These are phyloP conservation scores for Fusarium fracticaudum DNA, from an alignment of 2,329 filamentous ascomycete species.

Conservation along the genomic window DNA sequence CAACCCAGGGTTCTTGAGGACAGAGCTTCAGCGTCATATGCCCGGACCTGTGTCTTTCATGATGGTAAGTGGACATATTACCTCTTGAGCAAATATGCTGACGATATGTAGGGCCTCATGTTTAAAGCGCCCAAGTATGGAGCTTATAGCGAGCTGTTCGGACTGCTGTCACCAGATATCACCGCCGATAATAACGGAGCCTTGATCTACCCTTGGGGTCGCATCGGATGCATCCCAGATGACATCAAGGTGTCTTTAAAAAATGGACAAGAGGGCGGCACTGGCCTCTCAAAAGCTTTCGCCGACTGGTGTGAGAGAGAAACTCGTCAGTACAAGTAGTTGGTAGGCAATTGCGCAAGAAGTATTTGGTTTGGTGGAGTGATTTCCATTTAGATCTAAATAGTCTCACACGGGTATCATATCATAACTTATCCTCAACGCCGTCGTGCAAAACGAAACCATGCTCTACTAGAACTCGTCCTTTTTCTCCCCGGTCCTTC, in stretches of 20 bases:
- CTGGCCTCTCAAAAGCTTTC: slow-evolving; percentile 13
- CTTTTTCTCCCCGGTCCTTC: neutral
- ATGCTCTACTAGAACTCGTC: neutral
- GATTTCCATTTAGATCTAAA: slow-evolving; percentile 1
- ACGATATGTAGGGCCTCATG: slow-evolving; percentile 13
- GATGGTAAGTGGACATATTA: slow-evolving; percentile 8
- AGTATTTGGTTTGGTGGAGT: neutral
- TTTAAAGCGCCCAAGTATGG: slow-evolving; percentile 33
- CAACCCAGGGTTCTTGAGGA: slow-evolving; percentile 35
- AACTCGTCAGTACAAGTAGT: neutral
- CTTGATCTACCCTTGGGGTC: slow-evolving; percentile 27
- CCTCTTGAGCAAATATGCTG: neutral
- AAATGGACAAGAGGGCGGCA: slow-evolving; percentile 3
- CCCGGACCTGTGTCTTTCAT: slow-evolving; percentile 27
- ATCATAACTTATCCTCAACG: slow-evolving; percentile 9
- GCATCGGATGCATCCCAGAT: slow-evolving; percentile 22
- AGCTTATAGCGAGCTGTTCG: slow-evolving; percentile 36
- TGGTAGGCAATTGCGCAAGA: neutral
- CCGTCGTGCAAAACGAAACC: neutral
- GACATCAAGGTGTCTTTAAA: slow-evolving; percentile 23
- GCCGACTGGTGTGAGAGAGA: slow-evolving; percentile 27
- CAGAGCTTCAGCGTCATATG: slow-evolving; percentile 30
- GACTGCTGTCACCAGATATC: slow-evolving; percentile 28
- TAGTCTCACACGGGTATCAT: slow-evolving; percentile 22
- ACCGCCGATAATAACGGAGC: slow-evolving; percentile 21